A percentile compares a stretch with the other conserved stretches of the same genome.
phyloP scores from a whole-genome alignment of 75 land plant species.

The Pinus albicaulis region DNA sequence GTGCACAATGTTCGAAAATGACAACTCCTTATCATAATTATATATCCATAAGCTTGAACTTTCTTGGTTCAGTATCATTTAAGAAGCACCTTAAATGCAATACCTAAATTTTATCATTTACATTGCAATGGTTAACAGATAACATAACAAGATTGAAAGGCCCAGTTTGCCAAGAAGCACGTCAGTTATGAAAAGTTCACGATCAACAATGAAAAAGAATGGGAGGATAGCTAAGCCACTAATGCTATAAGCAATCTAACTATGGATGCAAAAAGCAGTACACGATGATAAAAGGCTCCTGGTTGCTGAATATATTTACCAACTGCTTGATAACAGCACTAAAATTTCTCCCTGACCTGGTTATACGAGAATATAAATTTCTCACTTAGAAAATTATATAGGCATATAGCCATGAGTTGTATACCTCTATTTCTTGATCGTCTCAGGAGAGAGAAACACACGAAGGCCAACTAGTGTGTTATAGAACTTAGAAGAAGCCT shows the following conservation, averaged over 20 bases:
- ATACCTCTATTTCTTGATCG: not conserved
- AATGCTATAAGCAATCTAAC: too few species aligned
- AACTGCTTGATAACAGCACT: not conserved
- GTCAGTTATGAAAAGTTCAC: not conserved
- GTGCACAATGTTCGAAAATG: not conserved
- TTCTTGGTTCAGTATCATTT: not conserved
- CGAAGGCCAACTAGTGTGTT: not conserved
- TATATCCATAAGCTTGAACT: not conserved
- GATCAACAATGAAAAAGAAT: not conserved
- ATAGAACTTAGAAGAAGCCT: not conserved
- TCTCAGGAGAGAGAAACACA: not conserved
- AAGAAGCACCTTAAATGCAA: not conserved
- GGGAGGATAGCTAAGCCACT: not conserved
- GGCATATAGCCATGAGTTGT: constrained; percentile 1
- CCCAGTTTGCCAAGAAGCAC: not conserved
- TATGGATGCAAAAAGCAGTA: constrained; percentile 9
- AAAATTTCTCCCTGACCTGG: constrained; percentile 1
- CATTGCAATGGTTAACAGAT: not conserved
- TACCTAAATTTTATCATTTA: not conserved
- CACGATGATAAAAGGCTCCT: not conserved
- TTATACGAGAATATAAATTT: not conserved
- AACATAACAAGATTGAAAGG: too few species aligned
- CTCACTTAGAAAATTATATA: not conserved
- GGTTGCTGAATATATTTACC: too few species aligned
- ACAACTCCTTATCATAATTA: not conserved